Base-by-base conservation (phyloP, 164 flowering plant genomes). In the Chimonanthus praecox region DNA sequence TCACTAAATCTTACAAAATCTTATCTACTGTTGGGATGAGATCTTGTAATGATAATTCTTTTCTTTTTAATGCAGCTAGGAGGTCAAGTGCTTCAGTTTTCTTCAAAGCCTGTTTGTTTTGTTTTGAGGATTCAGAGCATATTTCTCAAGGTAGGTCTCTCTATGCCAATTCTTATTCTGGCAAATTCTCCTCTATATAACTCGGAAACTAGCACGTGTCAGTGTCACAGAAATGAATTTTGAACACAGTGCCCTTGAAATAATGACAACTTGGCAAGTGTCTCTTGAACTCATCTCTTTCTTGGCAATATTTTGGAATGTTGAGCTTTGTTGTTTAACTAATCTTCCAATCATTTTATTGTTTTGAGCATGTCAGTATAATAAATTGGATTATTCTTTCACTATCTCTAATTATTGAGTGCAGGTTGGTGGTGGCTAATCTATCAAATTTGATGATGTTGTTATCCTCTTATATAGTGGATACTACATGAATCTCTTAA, bases 71-170 rank as follows among this genome's bases (percentile, higher is more conserved):
- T 78, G 66, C 82, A 48, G 78, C 88, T 88, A 90, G 86, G 76
- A 84, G 75, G n/a, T 79, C 90, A 63, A 75, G 70, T 68, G 72
- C 88, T 65, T 84, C 90, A 43, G 74, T 75, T 47, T 63, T 89
- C 44, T 62, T 92, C 10, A 89, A 82, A 68, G 83, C 88, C 16
- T 95, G 98, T 78, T 87, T 95, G 72, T 85, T 94, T 71, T 95
- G 99, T 75, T 91, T 96, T 45, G 89, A 92, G 46, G 95, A 89
- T 76, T 88, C 87, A 58, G 83, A 79, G 69, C 83, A 80, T 63
- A 85, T 84, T 75, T 88, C 79, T 48, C 89, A 88, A 85, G 98
- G 99, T 90, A 83, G 49, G 60, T 54, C 68, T 76, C 51, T 66
- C n/a, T 18, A 46, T 70, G 10, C 15, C 44, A 43, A n/a, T 79